These are phyloP conservation scores for Lipomyces kockii DNA, from an alignment of 805 yeast species.

Conservation along the genomic window DNA sequence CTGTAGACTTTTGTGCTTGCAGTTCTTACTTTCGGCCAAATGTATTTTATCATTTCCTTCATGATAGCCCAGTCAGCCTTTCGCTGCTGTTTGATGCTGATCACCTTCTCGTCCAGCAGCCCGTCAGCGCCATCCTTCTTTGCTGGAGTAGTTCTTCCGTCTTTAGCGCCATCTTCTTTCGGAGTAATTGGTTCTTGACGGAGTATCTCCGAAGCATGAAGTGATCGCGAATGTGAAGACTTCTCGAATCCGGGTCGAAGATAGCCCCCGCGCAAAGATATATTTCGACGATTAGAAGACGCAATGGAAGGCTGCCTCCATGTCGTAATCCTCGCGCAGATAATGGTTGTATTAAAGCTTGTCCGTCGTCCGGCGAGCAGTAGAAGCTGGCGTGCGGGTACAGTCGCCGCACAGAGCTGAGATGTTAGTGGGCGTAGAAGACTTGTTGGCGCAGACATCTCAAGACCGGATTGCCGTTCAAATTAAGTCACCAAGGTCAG, in stretches of 20 bases:
- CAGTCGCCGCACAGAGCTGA: neutral
- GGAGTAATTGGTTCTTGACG: neutral
- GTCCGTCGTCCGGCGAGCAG: neutral
- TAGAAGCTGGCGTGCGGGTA: neutral
- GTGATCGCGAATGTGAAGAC: neutral
- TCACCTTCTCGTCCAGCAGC: conserved; percentile 27
- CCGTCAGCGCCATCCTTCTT: conserved; percentile 11
- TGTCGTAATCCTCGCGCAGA: neutral
- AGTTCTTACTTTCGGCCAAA: conserved; percentile 66
- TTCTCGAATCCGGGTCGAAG: neutral
- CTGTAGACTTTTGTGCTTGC: neutral
- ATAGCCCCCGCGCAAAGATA: neutral
- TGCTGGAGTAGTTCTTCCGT: neutral
- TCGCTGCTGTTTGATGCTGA: conserved; percentile 25
- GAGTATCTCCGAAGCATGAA: neutral
- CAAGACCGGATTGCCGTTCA: neutral
- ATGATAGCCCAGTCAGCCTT: conserved; percentile 52
- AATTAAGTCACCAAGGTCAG: neutral
- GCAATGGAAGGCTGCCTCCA: neutral
- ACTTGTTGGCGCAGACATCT: neutral
- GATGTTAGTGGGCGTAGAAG: neutral
- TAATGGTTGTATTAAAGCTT: neutral
- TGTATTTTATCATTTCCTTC: conserved; percentile 64
- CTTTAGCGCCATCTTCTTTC: neutral
- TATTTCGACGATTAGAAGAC: neutral